Evolutionary conservation across 805 yeast genomes (phyloP), one percentile per base, ranked within the genome.

Genomic region (Cyberlindnera maclurae): DNA sequence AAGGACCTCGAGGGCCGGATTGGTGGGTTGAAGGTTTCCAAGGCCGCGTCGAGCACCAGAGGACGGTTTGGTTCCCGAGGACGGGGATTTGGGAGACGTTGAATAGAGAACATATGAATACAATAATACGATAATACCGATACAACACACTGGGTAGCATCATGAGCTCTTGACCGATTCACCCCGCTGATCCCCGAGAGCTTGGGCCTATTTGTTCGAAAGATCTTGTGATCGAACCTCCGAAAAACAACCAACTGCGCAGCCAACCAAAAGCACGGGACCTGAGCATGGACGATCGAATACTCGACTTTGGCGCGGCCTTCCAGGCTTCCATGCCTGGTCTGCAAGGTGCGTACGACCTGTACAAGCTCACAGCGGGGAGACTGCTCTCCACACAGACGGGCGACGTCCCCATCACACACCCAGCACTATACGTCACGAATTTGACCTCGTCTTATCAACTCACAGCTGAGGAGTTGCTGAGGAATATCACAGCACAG

Each of bases 381-480:
- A 12, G 26, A 3, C n/a, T 41, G 12, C 3, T 30, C 5, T 13
- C 15, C 6, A 12, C 12, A 34, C 12, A 29, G 5, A n/a, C 28
- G 3, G 2, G 30, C 6, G 39, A 45, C 34, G 13, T 32, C 17
- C 27, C 38, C 1, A 33, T 52, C 10, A 24, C 56, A 13, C 55
- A 52, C 12, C 73, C 77, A 3, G 69, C 69, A 2, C 64, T 67
- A 44, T 73, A 64, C 49, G 48, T 73, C 26, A 66, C 79, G 12
- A 75, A 75, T 54, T 68, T 78, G 49, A 51, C 66, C 7, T 41
- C 53, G 3, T 7, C 26, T 6, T 38, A 33, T 9, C 35, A 26
- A 11, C 24, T 44, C 41, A 24, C 39, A 2, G 15, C 30, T 1
- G 11, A 28, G 3, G 45, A 39, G 5, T 34, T 50, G 4, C n/a